phyloP scores from a whole-genome alignment of 1,284 basidiomycete genomes.

The Boletellus deceptivus region DNA sequence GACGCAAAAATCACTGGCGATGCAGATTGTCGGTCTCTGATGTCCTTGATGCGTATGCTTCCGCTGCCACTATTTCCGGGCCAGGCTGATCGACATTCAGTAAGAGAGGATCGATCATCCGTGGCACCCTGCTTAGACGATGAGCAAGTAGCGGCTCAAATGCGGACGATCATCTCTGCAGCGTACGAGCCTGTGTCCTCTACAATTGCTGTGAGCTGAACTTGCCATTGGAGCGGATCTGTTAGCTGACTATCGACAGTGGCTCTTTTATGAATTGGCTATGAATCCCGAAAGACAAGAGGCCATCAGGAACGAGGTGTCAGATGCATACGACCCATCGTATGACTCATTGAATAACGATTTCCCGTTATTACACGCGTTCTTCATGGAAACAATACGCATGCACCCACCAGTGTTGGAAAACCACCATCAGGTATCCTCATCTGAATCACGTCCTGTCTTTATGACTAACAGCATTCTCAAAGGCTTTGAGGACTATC shows the following conservation, averaged over 20 bases:
- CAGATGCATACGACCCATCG: conserved; percentile 40
- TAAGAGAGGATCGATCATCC: conserved; percentile 40
- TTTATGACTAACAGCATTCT: conserved; percentile 1
- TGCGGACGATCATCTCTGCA: conserved; percentile 61
- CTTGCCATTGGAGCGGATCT: conserved; percentile 1
- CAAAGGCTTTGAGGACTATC: conserved; percentile 47
- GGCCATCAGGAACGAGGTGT: conserved; percentile 50
- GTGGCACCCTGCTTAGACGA: conserved; percentile 40
- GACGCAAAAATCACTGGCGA: conserved; percentile 48
- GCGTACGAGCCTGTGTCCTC: conserved; percentile 63
- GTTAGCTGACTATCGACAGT: conserved; percentile 36
- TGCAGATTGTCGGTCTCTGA: conserved; percentile 42
- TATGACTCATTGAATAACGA: conserved; percentile 49
- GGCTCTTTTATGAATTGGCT: conserved; percentile 58
- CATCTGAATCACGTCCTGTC: not conserved
- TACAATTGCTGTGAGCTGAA: conserved; percentile 43
- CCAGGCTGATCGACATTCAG: conserved; percentile 27
- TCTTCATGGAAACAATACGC: conserved; percentile 56
- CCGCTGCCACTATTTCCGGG: not conserved
- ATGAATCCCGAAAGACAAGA: conserved; percentile 44
- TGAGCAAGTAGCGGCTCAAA: conserved; percentile 52
- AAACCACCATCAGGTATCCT: conserved; percentile 54
- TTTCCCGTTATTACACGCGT: conserved; percentile 52
- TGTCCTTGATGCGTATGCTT: conserved; percentile 50
- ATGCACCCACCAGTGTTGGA: conserved; percentile 58